Base-by-base conservation (phyloP, 768 basidiomycete genomes). In the Amanita rimosa region DNA sequence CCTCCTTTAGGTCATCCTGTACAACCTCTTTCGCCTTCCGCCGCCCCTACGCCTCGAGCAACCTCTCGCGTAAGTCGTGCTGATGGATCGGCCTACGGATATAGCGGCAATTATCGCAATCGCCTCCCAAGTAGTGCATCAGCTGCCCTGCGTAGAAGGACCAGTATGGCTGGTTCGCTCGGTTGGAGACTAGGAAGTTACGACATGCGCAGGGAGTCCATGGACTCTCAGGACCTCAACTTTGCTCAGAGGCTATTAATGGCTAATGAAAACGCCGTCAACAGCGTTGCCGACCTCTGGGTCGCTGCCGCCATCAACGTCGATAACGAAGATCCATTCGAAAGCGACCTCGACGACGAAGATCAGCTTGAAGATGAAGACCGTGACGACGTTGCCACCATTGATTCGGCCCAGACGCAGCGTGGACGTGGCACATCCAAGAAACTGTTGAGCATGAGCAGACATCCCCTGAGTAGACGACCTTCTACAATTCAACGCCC, bases 261-360 rank as follows among this genome's bases (percentile, higher is more conserved):
- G 70, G 95, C 95, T 16, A 96, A 96, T 64, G 93, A 96, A 65
- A 87, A 91, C 56, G 85, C 90, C 10, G 92, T 93, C 4, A 94
- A 90, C 49, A 91, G 85, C 55, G 88, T 99, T 58, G 89, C 92
- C 19, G 95, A 97, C 65, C 70, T 99, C 17, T 99, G 96, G 96
- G 90, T 98, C 45, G 91, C 92, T 4, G 87, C 94, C 16, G 96
- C 95, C 5, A 90, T 95, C 68, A 96, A 95, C 52, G 90, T 84
- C 26, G 93, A 95, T 59, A 85, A 87, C 56, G 91, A 93, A 54
- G 83, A 92, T 49, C 81, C 82, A 2, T 86, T 85, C 52, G 78
- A 81, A 55, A 69, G 66, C 9, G 82, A 81, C 10, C 4, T 19
- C 49, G 67, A 68, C 38, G 78, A 70, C 35, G 62, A 59, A 11